Conservation (phyloP, 192 early-diverging fungal genomes). For the Gamsiella multidivaricata region DNA sequence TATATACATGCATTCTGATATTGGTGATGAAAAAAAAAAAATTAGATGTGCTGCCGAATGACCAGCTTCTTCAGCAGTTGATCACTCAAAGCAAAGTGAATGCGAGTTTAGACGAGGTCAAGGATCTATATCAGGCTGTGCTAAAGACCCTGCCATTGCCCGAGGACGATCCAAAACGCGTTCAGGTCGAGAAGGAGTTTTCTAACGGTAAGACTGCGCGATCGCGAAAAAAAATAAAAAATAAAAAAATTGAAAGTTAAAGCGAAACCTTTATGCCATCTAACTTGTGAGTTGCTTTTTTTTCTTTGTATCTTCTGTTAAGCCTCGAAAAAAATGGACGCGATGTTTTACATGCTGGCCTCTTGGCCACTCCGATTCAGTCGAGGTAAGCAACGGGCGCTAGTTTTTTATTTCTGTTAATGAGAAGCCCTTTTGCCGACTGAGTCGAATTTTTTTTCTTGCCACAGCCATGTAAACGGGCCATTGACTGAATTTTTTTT, state of each 20-base stretch:
- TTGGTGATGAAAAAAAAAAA: too few relatives aligned
- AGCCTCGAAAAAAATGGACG: constrained; percentile 33
- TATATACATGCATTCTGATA: too few relatives aligned
- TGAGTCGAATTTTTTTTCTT: background rate
- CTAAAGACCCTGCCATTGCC: constrained; percentile 19
- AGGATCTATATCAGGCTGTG: constrained; percentile 15
- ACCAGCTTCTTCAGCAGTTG: constrained; percentile 22
- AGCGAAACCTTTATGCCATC: background rate
- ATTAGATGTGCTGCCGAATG: constrained; percentile 36
- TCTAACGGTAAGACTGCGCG: constrained; percentile 5
- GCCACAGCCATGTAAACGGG: too few relatives aligned
- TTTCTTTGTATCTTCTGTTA: background rate
- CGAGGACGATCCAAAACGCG: constrained; percentile 26
- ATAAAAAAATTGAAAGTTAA: background rate
- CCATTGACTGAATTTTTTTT: too few relatives aligned
- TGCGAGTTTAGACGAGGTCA: constrained; percentile 15
- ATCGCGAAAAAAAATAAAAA: background rate
- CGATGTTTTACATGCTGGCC: constrained; percentile 5
- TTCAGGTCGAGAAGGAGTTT: constrained; percentile 27
- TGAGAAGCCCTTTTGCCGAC: background rate
- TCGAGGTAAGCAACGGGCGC: constrained; percentile 13
- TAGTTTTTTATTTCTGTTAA: background rate
- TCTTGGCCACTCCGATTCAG: constrained; percentile 26
- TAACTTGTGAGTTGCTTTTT: background rate
- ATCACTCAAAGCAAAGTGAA: constrained; percentile 25